A percentile compares a stretch with the other conserved stretches of the same genome.
phyloP scores from a whole-genome alignment of 306 rosid genomes.

The Quillaja saponaria region DNA sequence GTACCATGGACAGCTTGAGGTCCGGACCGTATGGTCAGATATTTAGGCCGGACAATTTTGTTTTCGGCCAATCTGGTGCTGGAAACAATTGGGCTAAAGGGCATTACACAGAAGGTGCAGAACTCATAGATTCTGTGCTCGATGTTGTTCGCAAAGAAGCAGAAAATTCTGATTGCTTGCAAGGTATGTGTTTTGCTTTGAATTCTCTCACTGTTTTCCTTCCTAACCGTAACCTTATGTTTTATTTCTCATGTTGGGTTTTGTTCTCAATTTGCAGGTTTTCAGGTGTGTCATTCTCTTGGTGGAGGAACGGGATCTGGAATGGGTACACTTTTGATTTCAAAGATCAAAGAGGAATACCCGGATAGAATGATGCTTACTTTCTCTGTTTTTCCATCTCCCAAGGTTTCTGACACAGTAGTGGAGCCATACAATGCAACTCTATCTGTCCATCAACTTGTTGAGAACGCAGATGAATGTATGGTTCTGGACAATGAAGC shows the following conservation, averaged over 20 bases:
- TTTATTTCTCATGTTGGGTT: background rate
- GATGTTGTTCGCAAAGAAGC: constrained; percentile 73
- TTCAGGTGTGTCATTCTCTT: constrained; percentile 71
- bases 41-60: constrained; percentile 66
- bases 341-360: constrained; percentile 67
- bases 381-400: constrained; percentile 61
- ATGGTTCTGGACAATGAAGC: constrained; percentile 74
- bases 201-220: too few species aligned
- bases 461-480: constrained; percentile 69
- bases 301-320: constrained; percentile 82
- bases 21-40: constrained; percentile 67
- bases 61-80: constrained; percentile 73
- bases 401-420: constrained; percentile 60
- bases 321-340: constrained; percentile 69
- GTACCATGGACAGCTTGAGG: constrained; percentile 73
- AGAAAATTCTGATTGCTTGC: constrained; percentile 65
- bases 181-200: constrained; percentile 38
- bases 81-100: constrained; percentile 72
- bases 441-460: constrained; percentile 66
- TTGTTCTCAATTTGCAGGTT: constrained; percentile 39
- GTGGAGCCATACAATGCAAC: constrained; percentile 76
- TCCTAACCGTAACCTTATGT: background rate
- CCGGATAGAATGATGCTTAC: constrained; percentile 78
- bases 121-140: constrained; percentile 66
- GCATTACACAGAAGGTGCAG: constrained; percentile 72